Evolutionary conservation across 768 basidiomycete species (phyloP), one percentile per base, ranked within the genome.

Genomic region (Podaxis pistillaris): DNA sequence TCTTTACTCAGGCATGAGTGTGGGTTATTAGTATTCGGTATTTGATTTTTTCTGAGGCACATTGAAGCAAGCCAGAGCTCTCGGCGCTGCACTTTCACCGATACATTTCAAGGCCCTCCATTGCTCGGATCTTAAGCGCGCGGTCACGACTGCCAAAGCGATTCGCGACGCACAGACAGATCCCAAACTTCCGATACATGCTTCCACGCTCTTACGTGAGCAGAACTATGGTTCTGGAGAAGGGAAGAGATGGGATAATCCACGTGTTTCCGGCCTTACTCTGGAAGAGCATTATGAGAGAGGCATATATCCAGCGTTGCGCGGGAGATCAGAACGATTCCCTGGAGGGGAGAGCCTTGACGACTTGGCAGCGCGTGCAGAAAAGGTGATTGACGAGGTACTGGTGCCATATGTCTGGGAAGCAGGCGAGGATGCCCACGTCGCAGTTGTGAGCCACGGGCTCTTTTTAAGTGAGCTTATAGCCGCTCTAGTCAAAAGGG

Each of bases 371-470:
- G 67, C 50, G 37, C 79, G 91, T 6, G 89, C 89, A 1, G 76
- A 79, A 36, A 70, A 72, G 40, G 81, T 77, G 15, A 73, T 91
- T 30, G 70, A 81, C 9, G 77, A 85, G 4, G 68, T 87, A 17
- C 68, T 91, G 8, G 68, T 88, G 67, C 83, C 86, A 3, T 80
- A 87, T 66, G 73, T 91, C n/a, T 64, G 72, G 70, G 68, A 74
- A 58, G 71, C 75, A 11, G 78, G 75, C 15, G 72, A 68, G 62
- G 68, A 73, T 47, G 76, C 76, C n/a, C 74, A 76, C 64, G 70
- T 92, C 26, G 89, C 85, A 1, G 67, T 93, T 41, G 86, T 91
- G 52, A 91, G 90, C 73, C 91, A 94, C 71, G 90, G 92, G 0
- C 67, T 90, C 22, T 87, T 86, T 71, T 88, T 93, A 50, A 76